phyloP scores from a whole-genome alignment of 2,329 filamentous ascomycete species.

The Talaromyces islandicus region DNA sequence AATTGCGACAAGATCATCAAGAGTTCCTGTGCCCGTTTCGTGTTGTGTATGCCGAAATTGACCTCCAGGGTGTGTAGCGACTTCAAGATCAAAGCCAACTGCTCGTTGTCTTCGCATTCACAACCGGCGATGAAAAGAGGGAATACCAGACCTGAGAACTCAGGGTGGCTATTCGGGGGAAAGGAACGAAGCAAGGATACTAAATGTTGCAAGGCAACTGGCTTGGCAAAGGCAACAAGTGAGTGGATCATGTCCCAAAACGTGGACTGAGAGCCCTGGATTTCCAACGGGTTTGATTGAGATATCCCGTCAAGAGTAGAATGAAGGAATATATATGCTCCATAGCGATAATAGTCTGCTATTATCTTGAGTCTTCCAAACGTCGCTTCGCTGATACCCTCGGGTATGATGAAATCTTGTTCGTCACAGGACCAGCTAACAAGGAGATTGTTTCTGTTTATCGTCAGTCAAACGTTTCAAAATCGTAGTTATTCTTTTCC shows the following conservation, averaged over 20 bases:
- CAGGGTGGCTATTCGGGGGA: slow-evolving; percentile 27
- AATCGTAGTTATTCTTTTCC: background rate
- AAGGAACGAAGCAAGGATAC: slow-evolving; percentile 20
- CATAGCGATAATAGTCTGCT: slow-evolving; percentile 32
- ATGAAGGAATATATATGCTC: slow-evolving; percentile 31
- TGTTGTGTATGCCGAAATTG: slow-evolving; percentile 19
- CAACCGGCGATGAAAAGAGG: slow-evolving; percentile 32
- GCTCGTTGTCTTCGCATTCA: slow-evolving; percentile 18
- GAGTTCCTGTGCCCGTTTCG: slow-evolving; percentile 7
- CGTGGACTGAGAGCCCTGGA: background rate
- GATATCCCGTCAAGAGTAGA: slow-evolving; percentile 27
- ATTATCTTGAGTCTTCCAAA: slow-evolving; percentile 28
- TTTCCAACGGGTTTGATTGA: background rate
- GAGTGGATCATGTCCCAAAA: slow-evolving; percentile 6
- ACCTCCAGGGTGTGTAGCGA: slow-evolving; percentile 23
- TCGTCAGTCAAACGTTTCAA: background rate
- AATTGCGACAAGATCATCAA: slow-evolving; percentile 4
- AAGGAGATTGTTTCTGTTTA: slow-evolving; percentile 25
- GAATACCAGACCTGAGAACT: slow-evolving; percentile 33
- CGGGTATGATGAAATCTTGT: slow-evolving; percentile 24
- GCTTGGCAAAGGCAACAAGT: slow-evolving; percentile 23
- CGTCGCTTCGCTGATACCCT: slow-evolving; percentile 21
- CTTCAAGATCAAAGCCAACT: slow-evolving; percentile 20
- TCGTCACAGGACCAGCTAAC: slow-evolving; percentile 24
- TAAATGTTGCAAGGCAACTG: slow-evolving; percentile 21